Evolutionary conservation across 1,139 yeast species (phyloP), one percentile per base, ranked within the genome.

Genomic region (Kodamaea ohmeri): DNA sequence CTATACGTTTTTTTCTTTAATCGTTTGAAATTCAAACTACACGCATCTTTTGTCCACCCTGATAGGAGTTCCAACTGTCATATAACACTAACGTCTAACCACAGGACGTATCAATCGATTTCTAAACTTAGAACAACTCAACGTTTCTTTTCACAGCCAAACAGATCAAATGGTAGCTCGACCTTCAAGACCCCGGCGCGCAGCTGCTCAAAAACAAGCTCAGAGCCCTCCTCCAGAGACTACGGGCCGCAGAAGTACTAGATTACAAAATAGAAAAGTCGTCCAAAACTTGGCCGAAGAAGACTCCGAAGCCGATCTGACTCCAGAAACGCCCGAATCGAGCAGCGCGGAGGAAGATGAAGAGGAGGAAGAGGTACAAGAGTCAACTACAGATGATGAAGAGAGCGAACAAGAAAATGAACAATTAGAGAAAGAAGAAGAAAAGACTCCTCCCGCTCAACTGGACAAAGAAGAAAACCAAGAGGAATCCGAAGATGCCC

Each of bases 331-430:
- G n/a, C n/a, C 22, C 6, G 22, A 20, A 20, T 20, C 29, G 18
- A 17, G 6, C 21, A 15, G 4, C 11, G 15, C 21, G 17, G 31
- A 13, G 6, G 31, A 28, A 14, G 37, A 21, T 13, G 41, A 34
- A 31, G 44, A 33, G n/a, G 41, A 17, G 4, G 33, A 22, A 2
- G 41, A 35, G 1, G 35, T 20, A 2, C 19, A 35, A 14, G 39
- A 34, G 25, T 38, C 34, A 20, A 35, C 17, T 6, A 25, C 29
- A 25, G 29, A 37, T n/a, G 30, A 36, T 4, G 38, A 27, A 18
- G 36, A 35, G 3, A 28, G 32, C 2, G 33, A 35, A 7, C 34
- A 37, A 16, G 29, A 32, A 6, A 28, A 32, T 6, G 31, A 25
- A 13, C 33, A 38, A 16, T 13, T 17, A 9, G 27, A 32, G 6